A percentile compares a stretch with the other conserved stretches of the same genome.
Evolutionary conservation across 768 basidiomycete genomes (phyloP).

Genomic region (Dentipellis sp.): DNA sequence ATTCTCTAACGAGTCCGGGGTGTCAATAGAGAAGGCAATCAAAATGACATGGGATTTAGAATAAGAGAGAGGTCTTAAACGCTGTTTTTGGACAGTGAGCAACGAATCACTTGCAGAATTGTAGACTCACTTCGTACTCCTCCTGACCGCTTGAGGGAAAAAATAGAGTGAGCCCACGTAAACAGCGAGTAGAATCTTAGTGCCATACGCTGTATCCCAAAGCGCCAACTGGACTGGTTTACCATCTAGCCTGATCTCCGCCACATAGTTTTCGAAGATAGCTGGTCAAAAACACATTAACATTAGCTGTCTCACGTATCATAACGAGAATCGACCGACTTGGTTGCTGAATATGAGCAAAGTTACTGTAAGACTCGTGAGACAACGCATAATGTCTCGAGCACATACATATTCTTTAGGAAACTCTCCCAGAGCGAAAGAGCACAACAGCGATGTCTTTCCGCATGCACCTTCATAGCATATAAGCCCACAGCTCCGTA

Average conservation of each 20-base stretch:
- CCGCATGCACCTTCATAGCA: constrained; percentile 74
- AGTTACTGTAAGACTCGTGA: not conserved
- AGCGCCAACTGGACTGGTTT: constrained; percentile 95
- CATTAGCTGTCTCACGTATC: not conserved
- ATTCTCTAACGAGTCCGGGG: constrained; percentile 94
- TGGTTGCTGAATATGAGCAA: constrained; percentile 29
- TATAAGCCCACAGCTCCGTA: constrained; percentile 5
- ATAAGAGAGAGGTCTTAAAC: constrained; percentile 93
- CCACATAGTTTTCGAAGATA: constrained; percentile 98
- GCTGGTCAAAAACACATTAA: constrained; percentile 35
- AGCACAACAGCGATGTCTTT: constrained; percentile 86
- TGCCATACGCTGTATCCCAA: constrained; percentile 95
- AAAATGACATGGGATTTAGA: constrained; percentile 98
- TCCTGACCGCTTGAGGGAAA: constrained; percentile 74
- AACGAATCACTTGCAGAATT: constrained; percentile 1
- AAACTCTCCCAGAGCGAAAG: constrained; percentile 91
- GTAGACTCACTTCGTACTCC: constrained; percentile 80
- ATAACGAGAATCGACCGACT: constrained; percentile 24
- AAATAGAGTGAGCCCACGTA: constrained; percentile 3
- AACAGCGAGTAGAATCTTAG: constrained; percentile 1
- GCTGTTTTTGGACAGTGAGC: constrained; percentile 32
- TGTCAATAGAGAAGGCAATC: constrained; percentile 94
- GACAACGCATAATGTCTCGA: not conserved
- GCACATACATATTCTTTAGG: constrained; percentile 87
- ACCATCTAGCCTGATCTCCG: constrained; percentile 94